Conservation (phyloP, 176 grass and related monocot genomes). For the Aegilops umbellulata region DNA sequence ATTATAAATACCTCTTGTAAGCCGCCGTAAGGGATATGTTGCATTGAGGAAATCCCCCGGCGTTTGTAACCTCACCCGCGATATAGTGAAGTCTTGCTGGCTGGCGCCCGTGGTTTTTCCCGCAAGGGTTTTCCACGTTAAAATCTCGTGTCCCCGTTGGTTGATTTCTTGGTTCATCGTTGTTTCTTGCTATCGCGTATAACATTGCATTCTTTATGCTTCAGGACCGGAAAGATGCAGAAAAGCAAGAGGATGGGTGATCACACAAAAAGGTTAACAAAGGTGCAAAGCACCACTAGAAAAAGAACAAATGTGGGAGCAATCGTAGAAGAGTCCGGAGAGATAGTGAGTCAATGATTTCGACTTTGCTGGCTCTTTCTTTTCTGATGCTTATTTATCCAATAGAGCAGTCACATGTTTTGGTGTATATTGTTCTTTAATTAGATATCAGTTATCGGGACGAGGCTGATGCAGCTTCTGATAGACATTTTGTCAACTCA, state of each 20-base stretch:
- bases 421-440: background rate
- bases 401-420: background rate
- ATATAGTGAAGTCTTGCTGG: too few relatives aligned
- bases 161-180: too few relatives aligned
- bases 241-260: background rate
- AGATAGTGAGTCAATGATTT: background rate
- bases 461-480: background rate
- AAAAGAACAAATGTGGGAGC: background rate
- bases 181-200: too few relatives aligned
- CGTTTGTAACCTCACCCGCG: too few relatives aligned
- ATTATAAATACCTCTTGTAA: too few relatives aligned
- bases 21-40: too few relatives aligned
- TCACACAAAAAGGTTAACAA: background rate
- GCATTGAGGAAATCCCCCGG: too few relatives aligned
- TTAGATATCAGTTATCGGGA: background rate
- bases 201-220: conserved; percentile 6
- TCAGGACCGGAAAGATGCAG: background rate
- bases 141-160: too few relatives aligned
- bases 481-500: background rate
- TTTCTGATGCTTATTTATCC: background rate
- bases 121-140: too few relatives aligned
- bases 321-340: background rate
- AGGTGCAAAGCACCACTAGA: background rate
- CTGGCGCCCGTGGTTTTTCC: too few relatives aligned
- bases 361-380: background rate